Percentiles rank a stretch among this genome's conserved stretches.
phyloP scores from a whole-genome alignment of 768 basidiomycete species.

The Suillus tomentosus region DNA sequence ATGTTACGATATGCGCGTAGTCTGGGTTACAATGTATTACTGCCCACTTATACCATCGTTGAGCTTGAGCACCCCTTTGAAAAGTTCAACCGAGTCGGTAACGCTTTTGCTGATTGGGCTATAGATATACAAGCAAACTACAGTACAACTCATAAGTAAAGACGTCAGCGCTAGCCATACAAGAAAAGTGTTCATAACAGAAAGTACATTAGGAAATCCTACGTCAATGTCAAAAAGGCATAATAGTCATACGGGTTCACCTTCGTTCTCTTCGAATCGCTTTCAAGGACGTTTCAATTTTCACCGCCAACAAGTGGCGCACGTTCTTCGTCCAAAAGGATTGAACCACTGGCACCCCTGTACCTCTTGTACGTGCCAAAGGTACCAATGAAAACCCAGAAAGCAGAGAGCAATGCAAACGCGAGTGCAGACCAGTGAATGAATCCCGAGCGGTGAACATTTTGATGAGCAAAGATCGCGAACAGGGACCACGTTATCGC shows the following conservation, averaged over 20 bases:
- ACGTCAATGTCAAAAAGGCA: background rate
- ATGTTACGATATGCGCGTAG: background rate
- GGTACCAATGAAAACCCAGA: constrained; percentile 82
- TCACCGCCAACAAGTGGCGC: constrained; percentile 67
- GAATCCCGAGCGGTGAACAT: constrained; percentile 53
- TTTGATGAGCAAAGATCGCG: constrained; percentile 85
- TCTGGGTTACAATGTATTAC: constrained; percentile 1
- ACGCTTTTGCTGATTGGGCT: background rate
- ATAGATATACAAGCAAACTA: background rate
- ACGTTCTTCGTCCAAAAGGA: constrained; percentile 85
- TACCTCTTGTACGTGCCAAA: constrained; percentile 53
- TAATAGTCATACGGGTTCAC: background rate
- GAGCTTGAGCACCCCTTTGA: background rate
- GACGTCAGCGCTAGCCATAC: background rate
- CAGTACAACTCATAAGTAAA: background rate
- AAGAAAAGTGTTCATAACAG: background rate
- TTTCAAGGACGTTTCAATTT: constrained; percentile 19
- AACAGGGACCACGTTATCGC: constrained; percentile 94
- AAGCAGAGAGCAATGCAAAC: constrained; percentile 80
- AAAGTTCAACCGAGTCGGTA: background rate
- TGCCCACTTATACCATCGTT: background rate
- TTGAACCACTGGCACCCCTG: constrained; percentile 41
- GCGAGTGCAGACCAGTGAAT: constrained; percentile 90
- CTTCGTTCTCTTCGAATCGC: background rate
- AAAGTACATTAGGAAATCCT: background rate